Evolutionary conservation across 2,329 filamentous ascomycete species (phyloP), one percentile per base, ranked within the genome.

Genomic region (Exophiala aquamarina): DNA sequence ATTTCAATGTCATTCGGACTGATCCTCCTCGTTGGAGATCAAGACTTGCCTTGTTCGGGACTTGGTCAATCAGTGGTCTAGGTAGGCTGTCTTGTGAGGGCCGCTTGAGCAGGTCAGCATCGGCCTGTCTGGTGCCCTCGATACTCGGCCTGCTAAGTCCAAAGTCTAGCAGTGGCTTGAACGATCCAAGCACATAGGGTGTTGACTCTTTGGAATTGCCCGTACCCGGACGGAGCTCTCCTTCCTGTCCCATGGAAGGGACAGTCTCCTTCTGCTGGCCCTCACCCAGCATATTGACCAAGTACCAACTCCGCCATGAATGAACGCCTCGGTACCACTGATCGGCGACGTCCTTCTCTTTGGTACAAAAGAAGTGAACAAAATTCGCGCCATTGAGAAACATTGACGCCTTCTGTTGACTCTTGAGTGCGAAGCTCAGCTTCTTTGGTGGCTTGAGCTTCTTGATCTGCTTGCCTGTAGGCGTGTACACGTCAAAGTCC

Each of bases 401-500:
- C 61, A 95, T 83, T 48, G 81, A 83, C 0, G 86, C 86, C 67
- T 92, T 95, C 63, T 95, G 86, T 70, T 95, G 90, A 59, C 88
- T 94, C 69, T 95, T 96, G 59, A 97, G 78, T 1, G 89, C 91
- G 61, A 87, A 92, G 69, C 89, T 95, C 57, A 83, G 77, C 62
- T 84, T 87, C 67, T 93, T 95, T 0, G 92, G 92, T 1, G 90
- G 86, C 60, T 86, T 90, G 43, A 96, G 76, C 54, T 81, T 78
- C 60, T 85, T 87, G 29, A 81, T 75, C 56, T 89, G 83, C 35
- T 81, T 78, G 41, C 81, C 75, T 4, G 83, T 89, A 2, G 89
- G 86, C 1, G 77, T 81, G 69, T 96, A 96, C 39, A 96, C 86
- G 62, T 97, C 92, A 65, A 92, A 96, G 67, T 96, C 91, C 2